Evolutionary conservation across 1,139 yeast genomes (phyloP).

Genomic region (Debaryomycetaceae sp.): DNA sequence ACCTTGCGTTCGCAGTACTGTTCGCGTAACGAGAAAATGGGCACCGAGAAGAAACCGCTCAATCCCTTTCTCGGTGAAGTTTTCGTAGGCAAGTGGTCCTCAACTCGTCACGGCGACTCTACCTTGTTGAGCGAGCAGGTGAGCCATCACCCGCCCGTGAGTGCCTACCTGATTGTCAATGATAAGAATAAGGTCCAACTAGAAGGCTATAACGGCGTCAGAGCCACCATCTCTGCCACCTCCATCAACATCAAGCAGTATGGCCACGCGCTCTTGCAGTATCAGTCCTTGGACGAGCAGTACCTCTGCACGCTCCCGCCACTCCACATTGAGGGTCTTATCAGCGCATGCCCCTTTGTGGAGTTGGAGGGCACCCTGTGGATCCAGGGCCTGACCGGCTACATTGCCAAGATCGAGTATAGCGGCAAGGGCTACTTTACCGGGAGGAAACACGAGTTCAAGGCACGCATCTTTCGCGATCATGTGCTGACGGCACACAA

Average conservation of each 20-base stretch:
- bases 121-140: slow-evolving; percentile 80
- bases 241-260: slow-evolving; percentile 77
- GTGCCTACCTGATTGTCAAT: slow-evolving; percentile 74
- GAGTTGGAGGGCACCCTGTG: slow-evolving; percentile 79
- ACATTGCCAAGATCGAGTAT: slow-evolving; percentile 62
- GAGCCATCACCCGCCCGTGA: slow-evolving; percentile 91
- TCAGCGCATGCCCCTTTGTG: slow-evolving; percentile 83
- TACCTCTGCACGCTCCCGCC: slow-evolving; percentile 87
- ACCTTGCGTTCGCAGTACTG: slow-evolving; percentile 90
- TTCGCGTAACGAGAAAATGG: slow-evolving; percentile 81
- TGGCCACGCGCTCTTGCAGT: slow-evolving; percentile 76
- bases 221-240: slow-evolving; percentile 72
- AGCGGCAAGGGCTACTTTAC: slow-evolving; percentile 90
- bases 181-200: slow-evolving; percentile 56
- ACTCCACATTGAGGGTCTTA: slow-evolving; percentile 87
- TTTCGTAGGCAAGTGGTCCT: slow-evolving; percentile 80
- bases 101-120: slow-evolving; percentile 56
- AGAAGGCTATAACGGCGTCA: slow-evolving; percentile 85
- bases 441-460: slow-evolving; percentile 91
- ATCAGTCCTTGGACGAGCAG: slow-evolving; percentile 49
- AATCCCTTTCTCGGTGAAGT: slow-evolving; percentile 92
- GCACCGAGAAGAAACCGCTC: slow-evolving; percentile 89
- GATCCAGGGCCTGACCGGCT: slow-evolving; percentile 77
- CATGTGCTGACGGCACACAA: slow-evolving; percentile 36
- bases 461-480: slow-evolving; percentile 65